Base-by-base conservation (phyloP, 768 basidiomycete species). In the Tricholoma bakamatsutake region DNA sequence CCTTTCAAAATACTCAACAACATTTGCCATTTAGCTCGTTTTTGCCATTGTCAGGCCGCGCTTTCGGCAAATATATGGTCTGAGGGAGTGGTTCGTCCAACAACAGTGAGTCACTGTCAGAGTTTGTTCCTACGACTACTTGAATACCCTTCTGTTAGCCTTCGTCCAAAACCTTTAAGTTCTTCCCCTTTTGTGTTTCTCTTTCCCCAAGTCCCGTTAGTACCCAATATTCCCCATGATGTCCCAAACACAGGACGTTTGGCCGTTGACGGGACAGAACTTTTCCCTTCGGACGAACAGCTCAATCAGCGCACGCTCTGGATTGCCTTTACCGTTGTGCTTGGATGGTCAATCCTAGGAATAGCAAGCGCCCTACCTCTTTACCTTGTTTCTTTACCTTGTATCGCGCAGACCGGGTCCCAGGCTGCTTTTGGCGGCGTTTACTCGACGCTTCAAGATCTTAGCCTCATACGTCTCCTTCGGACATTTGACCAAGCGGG, bases 31-130 rank as follows among this genome's bases (percentile, higher is more conserved):
- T 48, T 50, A 90, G 88, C 66, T 84, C 47, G 58, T 82, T 43
- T 91, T 91, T 67, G 88, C 84, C 24, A 68, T 84, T 46, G 59
- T 88, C 18, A 77, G 88, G 39, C 87, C 88, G 12, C 82, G 78
- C 53, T 84, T 82, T 62, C 80, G 87, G 54, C 85, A 89, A 71
- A 64, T 91, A 12, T 91, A 90, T 61, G 85, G 73, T 17, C 66
- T 85, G 48, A 73, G 88, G 63, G 87, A 89, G 64, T 91, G 88
- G 88, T 91, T 91, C 66, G 78, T 85, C 13, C 82, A 80, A 46
- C 80, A 76, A 68, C 79, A 80, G 87, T 90, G 65, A 70, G 84
- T 77, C 27, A 2, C 50, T 17, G n/a, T 17, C 15, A 5, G 43
- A 50, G 21, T 18, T 18, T n/a, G n/a, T 17, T 13, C 40, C 50